Conservation (phyloP, 108 stramenopile genomes). For the Fragilaria radians region DNA sequence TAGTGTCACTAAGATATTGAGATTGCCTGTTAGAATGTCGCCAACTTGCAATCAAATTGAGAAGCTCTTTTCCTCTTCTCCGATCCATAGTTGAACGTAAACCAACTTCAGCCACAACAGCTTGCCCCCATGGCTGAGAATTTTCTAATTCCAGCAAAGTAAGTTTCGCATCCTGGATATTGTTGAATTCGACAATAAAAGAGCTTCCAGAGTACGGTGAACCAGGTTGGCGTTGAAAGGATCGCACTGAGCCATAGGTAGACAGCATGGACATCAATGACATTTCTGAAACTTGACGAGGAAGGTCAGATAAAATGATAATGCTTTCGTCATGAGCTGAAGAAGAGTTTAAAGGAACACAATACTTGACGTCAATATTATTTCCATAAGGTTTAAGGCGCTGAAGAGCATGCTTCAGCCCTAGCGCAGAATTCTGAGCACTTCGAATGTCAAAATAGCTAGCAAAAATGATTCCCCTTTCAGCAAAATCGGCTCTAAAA, state of each 20-base stretch:
- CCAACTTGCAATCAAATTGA: slow-evolving; percentile 73
- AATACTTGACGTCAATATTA: slow-evolving; percentile 61
- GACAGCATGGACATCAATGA: slow-evolving; percentile 49
- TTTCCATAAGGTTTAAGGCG: slow-evolving; percentile 10
- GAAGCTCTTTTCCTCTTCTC: slow-evolving; percentile 69
- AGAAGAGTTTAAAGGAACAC: slow-evolving; percentile 79
- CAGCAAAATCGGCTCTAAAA: slow-evolving; percentile 72
- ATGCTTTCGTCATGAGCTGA: slow-evolving; percentile 71
- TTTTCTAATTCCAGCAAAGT: slow-evolving; percentile 76
- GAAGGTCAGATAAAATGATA: slow-evolving; percentile 63
- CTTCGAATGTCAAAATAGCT: slow-evolving; percentile 78
- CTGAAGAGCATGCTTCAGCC: slow-evolving; percentile 36
- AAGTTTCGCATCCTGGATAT: slow-evolving; percentile 84
- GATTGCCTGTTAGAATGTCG: slow-evolving; percentile 30
- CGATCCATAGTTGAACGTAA: slow-evolving; percentile 53
- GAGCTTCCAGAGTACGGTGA: slow-evolving; percentile 38
- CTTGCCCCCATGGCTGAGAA: slow-evolving; percentile 73
- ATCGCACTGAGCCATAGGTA: slow-evolving; percentile 72
- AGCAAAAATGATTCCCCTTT: slow-evolving; percentile 66
- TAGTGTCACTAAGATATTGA: no score
- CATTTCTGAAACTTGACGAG: slow-evolving; percentile 46
- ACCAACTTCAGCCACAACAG: slow-evolving; percentile 57
- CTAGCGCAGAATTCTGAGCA: slow-evolving; percentile 69
- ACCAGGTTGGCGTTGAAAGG: slow-evolving; percentile 13
- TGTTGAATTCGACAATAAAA: slow-evolving; percentile 78